Conservation (phyloP, 305 asterid species). For the Fraxinus platypoda region DNA sequence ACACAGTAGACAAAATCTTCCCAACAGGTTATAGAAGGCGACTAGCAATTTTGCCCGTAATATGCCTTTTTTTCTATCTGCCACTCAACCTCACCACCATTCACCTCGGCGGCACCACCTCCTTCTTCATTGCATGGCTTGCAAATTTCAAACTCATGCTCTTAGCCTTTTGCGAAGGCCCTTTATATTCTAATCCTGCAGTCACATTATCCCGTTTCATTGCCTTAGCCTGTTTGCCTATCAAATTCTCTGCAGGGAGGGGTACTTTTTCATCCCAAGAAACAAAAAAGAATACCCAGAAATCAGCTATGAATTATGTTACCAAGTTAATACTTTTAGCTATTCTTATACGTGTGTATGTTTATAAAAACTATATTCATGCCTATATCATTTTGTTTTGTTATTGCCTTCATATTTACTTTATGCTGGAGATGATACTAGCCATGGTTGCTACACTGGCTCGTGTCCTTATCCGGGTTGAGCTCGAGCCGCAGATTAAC, state of each 20-base stretch:
- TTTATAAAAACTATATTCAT: conserved; percentile 1
- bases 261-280: neutral
- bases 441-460: conserved; percentile 25
- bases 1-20: conserved; percentile 29
- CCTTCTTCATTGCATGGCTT: conserved; percentile 51
- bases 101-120: conserved; percentile 32
- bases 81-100: conserved; percentile 40
- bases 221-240: conserved; percentile 48
- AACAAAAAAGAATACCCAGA: neutral
- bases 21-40: conserved; percentile 15
- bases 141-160: conserved; percentile 47
- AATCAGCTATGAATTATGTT: neutral
- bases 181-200: conserved; percentile 31
- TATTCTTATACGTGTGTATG: neutral
- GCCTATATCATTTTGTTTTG: neutral
- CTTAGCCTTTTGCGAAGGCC: conserved; percentile 41
- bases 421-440: conserved; percentile 24
- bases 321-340: neutral
- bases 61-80: conserved; percentile 29
- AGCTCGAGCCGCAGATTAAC: conserved; percentile 48
- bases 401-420: neutral
- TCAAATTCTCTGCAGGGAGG: conserved; percentile 22
- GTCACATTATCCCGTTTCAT: conserved; percentile 33
- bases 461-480: conserved; percentile 18
- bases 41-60: conserved; percentile 36